Conservation (phyloP, 140 eudicot genomes). For the Senecio squalidus region DNA sequence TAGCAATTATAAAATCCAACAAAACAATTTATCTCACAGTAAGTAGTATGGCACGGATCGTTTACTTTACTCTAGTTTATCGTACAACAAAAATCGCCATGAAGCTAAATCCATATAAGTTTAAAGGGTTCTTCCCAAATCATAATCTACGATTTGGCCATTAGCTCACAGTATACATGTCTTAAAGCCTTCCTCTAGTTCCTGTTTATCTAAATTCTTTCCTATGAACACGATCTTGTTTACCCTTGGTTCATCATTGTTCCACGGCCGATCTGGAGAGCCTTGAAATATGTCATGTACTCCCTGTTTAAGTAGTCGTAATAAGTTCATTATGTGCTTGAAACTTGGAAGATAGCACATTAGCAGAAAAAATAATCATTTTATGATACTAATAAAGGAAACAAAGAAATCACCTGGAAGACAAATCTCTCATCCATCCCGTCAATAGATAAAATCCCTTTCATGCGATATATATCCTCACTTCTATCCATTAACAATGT, state of each 20-base stretch:
- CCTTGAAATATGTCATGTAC: slow-evolving; percentile 99
- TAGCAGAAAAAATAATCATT: neutral
- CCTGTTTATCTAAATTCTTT: slow-evolving; percentile 66
- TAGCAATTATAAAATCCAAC: no score
- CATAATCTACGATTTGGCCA: slow-evolving; percentile 11
- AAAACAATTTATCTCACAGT: no score
- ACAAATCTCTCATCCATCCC: slow-evolving; percentile 98
- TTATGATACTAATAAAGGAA: no score
- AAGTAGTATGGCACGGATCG: neutral
- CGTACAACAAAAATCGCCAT: slow-evolving; percentile 26
- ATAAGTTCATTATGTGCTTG: neutral
- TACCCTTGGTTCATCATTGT: slow-evolving; percentile 58
- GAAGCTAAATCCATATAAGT: slow-evolving; percentile 8
- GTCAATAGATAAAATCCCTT: slow-evolving; percentile 82
- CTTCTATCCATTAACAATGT: slow-evolving; percentile 73
- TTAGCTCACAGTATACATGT: slow-evolving; percentile 55
- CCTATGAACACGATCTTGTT: slow-evolving; percentile 96
- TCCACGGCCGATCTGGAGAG: slow-evolving; percentile 89
- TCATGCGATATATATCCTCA: slow-evolving; percentile 97
- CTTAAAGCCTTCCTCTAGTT: slow-evolving; percentile 78
- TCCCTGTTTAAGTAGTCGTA: slow-evolving; percentile 44
- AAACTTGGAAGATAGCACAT: neutral
- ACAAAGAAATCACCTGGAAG: slow-evolving; percentile 62
- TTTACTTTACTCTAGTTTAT: slow-evolving; percentile 19
- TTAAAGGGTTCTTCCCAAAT: slow-evolving; percentile 1